phyloP scores from a whole-genome alignment of 495 filamentous ascomycete species.

The Emericellopsis terricola region DNA sequence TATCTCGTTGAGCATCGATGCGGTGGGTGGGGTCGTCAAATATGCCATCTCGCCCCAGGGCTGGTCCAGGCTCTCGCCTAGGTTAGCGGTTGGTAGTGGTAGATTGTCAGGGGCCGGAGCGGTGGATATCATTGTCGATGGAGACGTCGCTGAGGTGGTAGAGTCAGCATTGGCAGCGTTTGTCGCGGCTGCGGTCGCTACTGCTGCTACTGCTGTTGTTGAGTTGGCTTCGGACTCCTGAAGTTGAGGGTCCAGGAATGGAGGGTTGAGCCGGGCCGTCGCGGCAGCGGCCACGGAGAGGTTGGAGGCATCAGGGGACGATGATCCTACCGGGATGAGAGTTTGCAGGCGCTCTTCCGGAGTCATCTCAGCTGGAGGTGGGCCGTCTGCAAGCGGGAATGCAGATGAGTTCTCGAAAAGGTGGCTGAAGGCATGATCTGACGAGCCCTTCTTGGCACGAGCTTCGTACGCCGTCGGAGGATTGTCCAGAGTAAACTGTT shows the following conservation, averaged over 20 bases:
- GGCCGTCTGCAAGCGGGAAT: background rate
- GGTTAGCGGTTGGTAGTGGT: constrained; percentile 3
- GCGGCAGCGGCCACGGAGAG: constrained; percentile 29
- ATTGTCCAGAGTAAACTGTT: constrained; percentile 30
- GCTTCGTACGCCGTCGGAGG: constrained; percentile 20
- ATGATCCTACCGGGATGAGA: constrained; percentile 11
- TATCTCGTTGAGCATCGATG: constrained; percentile 4
- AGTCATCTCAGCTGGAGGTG: constrained; percentile 6
- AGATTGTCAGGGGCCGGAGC: constrained; percentile 3
- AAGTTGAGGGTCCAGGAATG: constrained; percentile 31
- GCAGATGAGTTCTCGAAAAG: background rate
- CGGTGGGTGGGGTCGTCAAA: constrained; percentile 12
- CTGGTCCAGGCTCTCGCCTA: constrained; percentile 7
- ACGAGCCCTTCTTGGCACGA: constrained; percentile 15
- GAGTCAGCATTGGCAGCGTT: background rate
- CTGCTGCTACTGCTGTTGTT: constrained; percentile 13
- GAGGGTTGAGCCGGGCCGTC: constrained; percentile 25
- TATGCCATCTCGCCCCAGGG: constrained; percentile 29
- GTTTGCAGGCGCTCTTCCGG: constrained; percentile 20
- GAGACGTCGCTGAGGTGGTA: background rate
- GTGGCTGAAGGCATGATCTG: background rate
- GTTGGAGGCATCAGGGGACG: constrained; percentile 13
- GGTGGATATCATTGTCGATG: too few species aligned
- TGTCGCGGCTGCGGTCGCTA: too few species aligned
- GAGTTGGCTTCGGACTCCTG: too few species aligned